Percentiles rank a stretch among this genome's conserved stretches.
Evolutionary conservation across 306 rosid species (phyloP).

Genomic region (Urtica urens): DNA sequence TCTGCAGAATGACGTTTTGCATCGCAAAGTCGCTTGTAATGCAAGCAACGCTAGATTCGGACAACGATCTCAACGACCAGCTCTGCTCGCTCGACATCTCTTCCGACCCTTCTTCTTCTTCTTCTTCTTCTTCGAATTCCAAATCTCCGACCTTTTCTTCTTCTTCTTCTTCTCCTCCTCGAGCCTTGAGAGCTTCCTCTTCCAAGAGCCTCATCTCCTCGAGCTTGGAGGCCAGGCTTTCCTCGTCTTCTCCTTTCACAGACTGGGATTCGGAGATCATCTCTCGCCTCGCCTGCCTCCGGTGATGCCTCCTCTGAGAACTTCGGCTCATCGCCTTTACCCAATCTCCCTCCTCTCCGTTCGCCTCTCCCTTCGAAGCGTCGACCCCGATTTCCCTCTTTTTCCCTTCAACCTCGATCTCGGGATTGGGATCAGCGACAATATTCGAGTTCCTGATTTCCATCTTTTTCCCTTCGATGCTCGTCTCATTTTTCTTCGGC

Average conservation of each 20-base stretch:
- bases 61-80: slow-evolving; percentile 81
- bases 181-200: slow-evolving; percentile 30
- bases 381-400: slow-evolving; percentile 58
- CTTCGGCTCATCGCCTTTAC: slow-evolving; percentile 83
- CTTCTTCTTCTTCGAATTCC: slow-evolving; percentile 24
- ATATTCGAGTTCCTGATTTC: slow-evolving; percentile 56
- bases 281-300: slow-evolving; percentile 76
- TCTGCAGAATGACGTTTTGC: slow-evolving; percentile 95
- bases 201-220: slow-evolving; percentile 41
- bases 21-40: slow-evolving; percentile 85
- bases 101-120: slow-evolving; percentile 23
- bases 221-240: slow-evolving; percentile 31
- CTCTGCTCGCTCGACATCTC: slow-evolving; percentile 66
- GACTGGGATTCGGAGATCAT: slow-evolving; percentile 27
- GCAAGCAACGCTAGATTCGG: slow-evolving; percentile 88
- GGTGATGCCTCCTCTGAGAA: slow-evolving; percentile 67
- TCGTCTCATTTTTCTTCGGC: slow-evolving; percentile 53
- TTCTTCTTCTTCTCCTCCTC: slow-evolving; percentile 26
- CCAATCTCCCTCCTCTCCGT: slow-evolving; percentile 65
- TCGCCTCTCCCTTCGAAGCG: slow-evolving; percentile 63
- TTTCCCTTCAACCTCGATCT: slow-evolving; percentile 66
- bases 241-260: slow-evolving; percentile 25
- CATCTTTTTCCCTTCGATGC: slow-evolving; percentile 63
- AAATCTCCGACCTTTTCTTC: slow-evolving; percentile 17
- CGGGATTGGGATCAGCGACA: slow-evolving; percentile 30